A percentile compares a stretch with the other conserved stretches of the same genome.
Evolutionary conservation across 1,284 basidiomycete species (phyloP).

Genomic region (Sporisorium iseilematis-ciliati): DNA sequence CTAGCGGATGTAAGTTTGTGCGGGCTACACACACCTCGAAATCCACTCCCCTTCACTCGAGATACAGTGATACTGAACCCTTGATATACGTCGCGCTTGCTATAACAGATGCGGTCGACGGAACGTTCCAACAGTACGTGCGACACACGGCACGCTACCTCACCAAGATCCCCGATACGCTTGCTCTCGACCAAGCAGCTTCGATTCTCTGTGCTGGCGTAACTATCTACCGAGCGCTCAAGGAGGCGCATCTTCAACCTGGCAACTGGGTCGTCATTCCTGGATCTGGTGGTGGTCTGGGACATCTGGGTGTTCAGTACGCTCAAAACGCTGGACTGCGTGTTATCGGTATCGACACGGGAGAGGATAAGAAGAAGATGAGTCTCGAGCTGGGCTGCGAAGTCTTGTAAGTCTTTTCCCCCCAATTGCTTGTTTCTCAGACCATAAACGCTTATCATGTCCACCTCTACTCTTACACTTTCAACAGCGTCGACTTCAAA

Average conservation of each 20-base stretch:
- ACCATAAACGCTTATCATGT: neutral
- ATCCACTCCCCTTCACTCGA: neutral
- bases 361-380: constrained; percentile 81
- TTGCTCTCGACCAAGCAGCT: constrained; percentile 80
- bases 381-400: constrained; percentile 80
- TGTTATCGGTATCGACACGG: constrained; percentile 84
- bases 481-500: constrained; percentile 79
- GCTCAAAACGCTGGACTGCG: constrained; percentile 72
- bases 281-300: constrained; percentile 79
- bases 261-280: constrained; percentile 86
- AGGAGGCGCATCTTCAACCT: constrained; percentile 76
- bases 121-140: constrained; percentile 80
- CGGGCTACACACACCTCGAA: neutral
- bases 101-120: constrained; percentile 74
- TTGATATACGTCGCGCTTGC: neutral
- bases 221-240: constrained; percentile 87
- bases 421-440: neutral
- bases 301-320: constrained; percentile 57
- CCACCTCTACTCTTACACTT: too few species aligned
- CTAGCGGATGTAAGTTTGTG: constrained; percentile 70
- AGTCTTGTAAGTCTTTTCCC: constrained; percentile 72
- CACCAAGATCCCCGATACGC: constrained; percentile 71
- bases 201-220: constrained; percentile 83
- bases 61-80: neutral
- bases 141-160: constrained; percentile 79